A percentile compares a stretch with the other conserved stretches of the same genome.
Evolutionary conservation across 2,329 filamentous ascomycete species (phyloP).

Genomic region (Ophiostoma pallidulum): DNA sequence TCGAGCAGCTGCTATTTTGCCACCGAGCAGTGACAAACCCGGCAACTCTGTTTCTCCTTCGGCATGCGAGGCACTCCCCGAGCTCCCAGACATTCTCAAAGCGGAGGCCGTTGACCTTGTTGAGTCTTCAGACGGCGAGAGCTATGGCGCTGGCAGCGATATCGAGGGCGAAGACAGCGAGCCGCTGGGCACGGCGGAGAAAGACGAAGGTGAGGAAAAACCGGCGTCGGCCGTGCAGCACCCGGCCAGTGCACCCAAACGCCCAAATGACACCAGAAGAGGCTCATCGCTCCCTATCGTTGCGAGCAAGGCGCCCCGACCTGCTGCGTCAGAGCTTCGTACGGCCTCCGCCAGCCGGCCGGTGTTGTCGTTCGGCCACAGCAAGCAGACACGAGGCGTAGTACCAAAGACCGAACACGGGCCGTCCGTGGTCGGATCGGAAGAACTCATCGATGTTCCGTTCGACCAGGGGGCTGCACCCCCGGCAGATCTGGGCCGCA

Average conservation of each 20-base stretch:
- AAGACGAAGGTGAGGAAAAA: not conserved
- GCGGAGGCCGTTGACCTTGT: conserved; percentile 3
- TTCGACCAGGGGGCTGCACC: too few relatives aligned
- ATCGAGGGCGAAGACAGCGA: conserved; percentile 6
- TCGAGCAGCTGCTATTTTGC: not conserved
- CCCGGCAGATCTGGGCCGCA: too few relatives aligned
- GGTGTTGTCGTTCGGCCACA: too few relatives aligned
- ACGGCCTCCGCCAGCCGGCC: too few relatives aligned
- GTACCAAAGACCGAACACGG: too few relatives aligned
- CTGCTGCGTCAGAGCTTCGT: too few relatives aligned
- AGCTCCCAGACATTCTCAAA: conserved; percentile 7
- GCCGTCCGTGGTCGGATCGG: too few relatives aligned
- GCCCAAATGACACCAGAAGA: not conserved
- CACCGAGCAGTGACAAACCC: not conserved
- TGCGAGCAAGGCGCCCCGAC: too few relatives aligned
- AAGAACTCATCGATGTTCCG: too few relatives aligned
- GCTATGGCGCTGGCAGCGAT: not conserved
- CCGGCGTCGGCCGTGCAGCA: not conserved
- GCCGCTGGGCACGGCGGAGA: not conserved
- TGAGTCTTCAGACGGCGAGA: conserved; percentile 3
- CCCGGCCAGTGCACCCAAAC: not conserved
- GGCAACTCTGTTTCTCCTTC: not conserved
- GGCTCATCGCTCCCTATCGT: too few relatives aligned
- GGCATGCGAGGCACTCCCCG: not conserved
- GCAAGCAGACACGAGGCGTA: too few relatives aligned